Evolutionary conservation across 2,329 filamentous ascomycete genomes (phyloP).

Genomic region (Macrophomina phaseolina): DNA sequence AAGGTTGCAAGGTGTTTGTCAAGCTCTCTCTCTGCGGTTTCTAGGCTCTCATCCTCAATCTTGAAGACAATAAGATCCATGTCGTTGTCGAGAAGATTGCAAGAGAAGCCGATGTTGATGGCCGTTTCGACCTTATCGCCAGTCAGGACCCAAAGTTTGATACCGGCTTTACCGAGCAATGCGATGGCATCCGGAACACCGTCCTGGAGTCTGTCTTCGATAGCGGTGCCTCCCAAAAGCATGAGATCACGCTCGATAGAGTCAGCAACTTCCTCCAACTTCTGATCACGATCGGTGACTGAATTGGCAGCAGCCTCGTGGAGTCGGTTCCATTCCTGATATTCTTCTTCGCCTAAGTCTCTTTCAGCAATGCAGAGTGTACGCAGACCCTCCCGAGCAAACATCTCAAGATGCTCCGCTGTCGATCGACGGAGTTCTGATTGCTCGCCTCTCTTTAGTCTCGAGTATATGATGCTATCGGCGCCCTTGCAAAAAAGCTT

Average conservation of each 20-base stretch:
- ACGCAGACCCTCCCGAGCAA: constrained; percentile 90
- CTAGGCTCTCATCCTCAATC: constrained; percentile 73
- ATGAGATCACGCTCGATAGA: constrained; percentile 88
- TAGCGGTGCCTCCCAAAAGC: constrained; percentile 90
- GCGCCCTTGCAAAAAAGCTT: constrained; percentile 96
- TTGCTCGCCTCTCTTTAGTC: constrained; percentile 84
- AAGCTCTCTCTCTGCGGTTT: constrained; percentile 71
- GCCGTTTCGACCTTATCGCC: constrained; percentile 99
- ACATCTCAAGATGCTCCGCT: constrained; percentile 94
- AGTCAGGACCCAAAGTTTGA: constrained; percentile 98
- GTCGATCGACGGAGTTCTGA: constrained; percentile 80
- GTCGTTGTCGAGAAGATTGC: constrained; percentile 94
- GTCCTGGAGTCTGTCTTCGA: constrained; percentile 95
- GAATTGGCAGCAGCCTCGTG: constrained; percentile 87
- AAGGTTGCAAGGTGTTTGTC: constrained; percentile 76
- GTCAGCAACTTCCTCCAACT: constrained; percentile 87
- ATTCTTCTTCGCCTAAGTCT: constrained; percentile 81
- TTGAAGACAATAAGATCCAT: constrained; percentile 96
- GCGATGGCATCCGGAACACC: constrained; percentile 96
- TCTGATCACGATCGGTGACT: constrained; percentile 86
- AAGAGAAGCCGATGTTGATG: constrained; percentile 99
- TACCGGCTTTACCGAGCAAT: constrained; percentile 87
- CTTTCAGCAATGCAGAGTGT: constrained; percentile 92
- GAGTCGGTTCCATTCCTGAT: constrained; percentile 80
- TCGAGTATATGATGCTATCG: constrained; percentile 95